Evolutionary conservation across 169 alveolate species (phyloP).

Genomic region (Cryptosporidium viatorum): DNA sequence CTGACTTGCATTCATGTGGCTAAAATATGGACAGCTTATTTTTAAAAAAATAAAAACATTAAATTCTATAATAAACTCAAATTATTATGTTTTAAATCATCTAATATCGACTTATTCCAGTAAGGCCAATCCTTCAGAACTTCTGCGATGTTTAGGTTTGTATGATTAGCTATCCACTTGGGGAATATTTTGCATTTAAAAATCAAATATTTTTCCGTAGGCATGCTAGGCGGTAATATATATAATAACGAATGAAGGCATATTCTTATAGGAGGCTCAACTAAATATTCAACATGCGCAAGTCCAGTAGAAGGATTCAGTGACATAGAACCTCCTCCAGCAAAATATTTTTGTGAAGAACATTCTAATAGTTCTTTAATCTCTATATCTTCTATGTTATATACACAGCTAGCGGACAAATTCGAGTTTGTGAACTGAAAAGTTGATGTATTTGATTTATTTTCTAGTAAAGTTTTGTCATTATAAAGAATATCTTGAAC

Average conservation of each 20-base stretch:
- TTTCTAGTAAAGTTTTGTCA: neutral
- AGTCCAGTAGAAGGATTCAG: neutral
- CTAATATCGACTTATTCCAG: constrained; percentile 8
- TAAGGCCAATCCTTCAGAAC: constrained; percentile 26
- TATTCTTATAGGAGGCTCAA: constrained; percentile 60
- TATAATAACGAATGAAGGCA: constrained; percentile 62
- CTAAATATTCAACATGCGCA: constrained; percentile 29
- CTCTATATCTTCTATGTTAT: neutral
- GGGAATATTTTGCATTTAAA: constrained; percentile 40
- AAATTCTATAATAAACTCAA: neutral
- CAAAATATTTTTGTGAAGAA: constrained; percentile 22
- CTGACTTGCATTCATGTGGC: neutral
- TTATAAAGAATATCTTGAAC: constrained; percentile 83
- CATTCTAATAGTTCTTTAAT: neutral
- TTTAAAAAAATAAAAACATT: neutral
- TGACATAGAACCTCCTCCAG: constrained; percentile 66
- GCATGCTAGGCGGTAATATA: constrained; percentile 14
- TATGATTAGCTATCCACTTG: constrained; percentile 12
- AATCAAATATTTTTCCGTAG: neutral
- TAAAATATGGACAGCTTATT: neutral
- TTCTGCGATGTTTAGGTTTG: neutral
- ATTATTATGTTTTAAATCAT: neutral
- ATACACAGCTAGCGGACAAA: neutral
- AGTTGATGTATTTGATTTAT: neutral
- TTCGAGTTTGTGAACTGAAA: neutral